Evolutionary conservation across 2,329 filamentous ascomycete genomes (phyloP).

Genomic region (Nannizziopsis arthrosporioides): DNA sequence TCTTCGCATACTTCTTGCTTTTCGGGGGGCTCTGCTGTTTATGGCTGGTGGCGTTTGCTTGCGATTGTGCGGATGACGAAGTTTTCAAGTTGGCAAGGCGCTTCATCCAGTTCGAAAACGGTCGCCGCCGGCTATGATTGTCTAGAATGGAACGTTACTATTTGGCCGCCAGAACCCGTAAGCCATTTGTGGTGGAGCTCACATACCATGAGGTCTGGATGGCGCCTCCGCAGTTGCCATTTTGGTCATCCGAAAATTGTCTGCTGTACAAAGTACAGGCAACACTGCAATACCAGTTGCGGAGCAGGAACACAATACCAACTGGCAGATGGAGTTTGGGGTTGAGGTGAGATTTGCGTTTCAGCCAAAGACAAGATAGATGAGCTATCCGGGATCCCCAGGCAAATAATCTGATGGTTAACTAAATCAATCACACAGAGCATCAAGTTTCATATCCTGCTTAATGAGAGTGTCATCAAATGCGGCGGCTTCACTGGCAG

Average conservation of each 20-base stretch:
- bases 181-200: slow-evolving; percentile 6
- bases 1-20: slow-evolving; percentile 53
- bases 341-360: neutral
- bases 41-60: slow-evolving; percentile 33
- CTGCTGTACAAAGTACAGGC: no score
- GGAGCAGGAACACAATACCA: neutral
- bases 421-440: no score
- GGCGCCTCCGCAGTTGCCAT: slow-evolving; percentile 34
- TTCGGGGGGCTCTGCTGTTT: slow-evolving; percentile 26
- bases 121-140: slow-evolving; percentile 61
- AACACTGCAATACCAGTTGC: neutral
- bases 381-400: neutral
- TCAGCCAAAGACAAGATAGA: slow-evolving; percentile 10
- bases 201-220: slow-evolving; percentile 37
- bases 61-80: slow-evolving; percentile 42
- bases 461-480: no score
- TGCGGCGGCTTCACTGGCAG: no score
- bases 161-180: slow-evolving; percentile 5
- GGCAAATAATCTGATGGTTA: neutral
- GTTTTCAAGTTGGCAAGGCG: slow-evolving; percentile 78
- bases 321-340: neutral
- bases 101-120: slow-evolving; percentile 90
- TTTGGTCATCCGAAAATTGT: slow-evolving; percentile 3
- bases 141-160: slow-evolving; percentile 39
- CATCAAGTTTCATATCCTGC: no score